These are phyloP conservation scores for Closterium sp. DNA, from an alignment of 139 green algal species.

Conservation along the genomic window DNA sequence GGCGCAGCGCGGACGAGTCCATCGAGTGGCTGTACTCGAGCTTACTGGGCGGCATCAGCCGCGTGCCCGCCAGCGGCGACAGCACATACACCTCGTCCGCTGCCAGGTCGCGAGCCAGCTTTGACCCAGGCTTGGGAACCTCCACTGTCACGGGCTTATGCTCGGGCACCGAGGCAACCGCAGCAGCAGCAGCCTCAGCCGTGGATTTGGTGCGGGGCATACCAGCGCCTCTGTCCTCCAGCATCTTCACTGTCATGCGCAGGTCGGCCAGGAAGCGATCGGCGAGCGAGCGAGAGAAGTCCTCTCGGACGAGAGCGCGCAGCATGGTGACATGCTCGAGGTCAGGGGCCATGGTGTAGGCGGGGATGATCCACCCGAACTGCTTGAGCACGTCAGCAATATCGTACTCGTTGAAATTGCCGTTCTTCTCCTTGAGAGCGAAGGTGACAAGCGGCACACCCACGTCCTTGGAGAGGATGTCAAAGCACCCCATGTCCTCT, in stretches of 20 bases:
- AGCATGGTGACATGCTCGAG: slow-evolving; percentile 34
- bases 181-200: not conserved
- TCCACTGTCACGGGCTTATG: not conserved
- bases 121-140: not conserved
- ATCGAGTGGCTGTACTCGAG: not conserved
- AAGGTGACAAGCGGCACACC: slow-evolving; percentile 47
- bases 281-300: slow-evolving; percentile 26
- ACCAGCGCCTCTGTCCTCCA: not conserved
- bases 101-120: not conserved
- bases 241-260: not conserved
- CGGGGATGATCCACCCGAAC: slow-evolving; percentile 52
- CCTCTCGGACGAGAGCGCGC: slow-evolving; percentile 28
- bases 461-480: slow-evolving; percentile 32
- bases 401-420: slow-evolving; percentile 22
- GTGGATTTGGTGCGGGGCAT: not conserved
- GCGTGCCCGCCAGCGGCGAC: not conserved
- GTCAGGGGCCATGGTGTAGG: slow-evolving; percentile 49
- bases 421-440: slow-evolving; percentile 1
- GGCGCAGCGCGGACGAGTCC: not conserved
- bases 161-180: not conserved
- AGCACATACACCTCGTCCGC: not conserved
- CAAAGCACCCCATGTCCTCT: slow-evolving; percentile 21
- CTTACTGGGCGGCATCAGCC: not conserved
- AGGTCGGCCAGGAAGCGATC: slow-evolving; percentile 33
- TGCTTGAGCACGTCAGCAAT: slow-evolving; percentile 36